Evolutionary conservation across 352 stramenopile species (phyloP), one percentile per base, ranked within the genome.

Genomic region (Pythium rhizo-oryzae): DNA sequence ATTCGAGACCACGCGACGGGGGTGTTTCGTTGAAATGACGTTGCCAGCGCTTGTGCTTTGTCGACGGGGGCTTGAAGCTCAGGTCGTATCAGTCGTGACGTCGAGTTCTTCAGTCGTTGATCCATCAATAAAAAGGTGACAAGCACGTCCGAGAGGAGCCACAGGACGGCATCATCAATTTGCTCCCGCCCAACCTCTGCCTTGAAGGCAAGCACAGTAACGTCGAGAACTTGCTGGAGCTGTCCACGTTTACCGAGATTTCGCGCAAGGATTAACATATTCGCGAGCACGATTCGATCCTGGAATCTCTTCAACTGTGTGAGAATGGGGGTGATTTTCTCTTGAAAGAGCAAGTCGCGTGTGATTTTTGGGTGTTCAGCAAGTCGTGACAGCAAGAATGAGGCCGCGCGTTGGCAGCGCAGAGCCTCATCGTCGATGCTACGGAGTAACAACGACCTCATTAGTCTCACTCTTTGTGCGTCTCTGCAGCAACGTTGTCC

Each of bases 331-430:
- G 24, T 21, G 5, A 62, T 37, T 28, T 47, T 62, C 24, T 53
- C 56, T 18, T 62, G 56, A 23, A 53, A 62, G 5, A 62, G 56
- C 33, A 21, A 28, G 25, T 62, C 41, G 8, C 33, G 24, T 6
- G 41, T 43, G 56, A 62, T 24, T 8, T 44, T 37, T 8, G 56
- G 41, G 13, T 62, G 24, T 23, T 62, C 37, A 18, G 33, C 56
- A 21, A 62, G 35, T 43, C 56, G 9, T 15, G 56, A 9, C 23
- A 65, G 15, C 19, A 57, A 28, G 46, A 65, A 65, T 57, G 35
- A 37, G 15, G 47, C 24, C 19, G 44, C 28, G 15, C 59, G 25
- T 28, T 65, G 47, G 50, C 50, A 41, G 4, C 50, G 50, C 16
- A 60, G 16, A 15, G 50, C 35, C 13, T 47, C 21, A 49, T 25